Conservation (phyloP, 306 rosid genomes). For the Parietaria judaica region DNA sequence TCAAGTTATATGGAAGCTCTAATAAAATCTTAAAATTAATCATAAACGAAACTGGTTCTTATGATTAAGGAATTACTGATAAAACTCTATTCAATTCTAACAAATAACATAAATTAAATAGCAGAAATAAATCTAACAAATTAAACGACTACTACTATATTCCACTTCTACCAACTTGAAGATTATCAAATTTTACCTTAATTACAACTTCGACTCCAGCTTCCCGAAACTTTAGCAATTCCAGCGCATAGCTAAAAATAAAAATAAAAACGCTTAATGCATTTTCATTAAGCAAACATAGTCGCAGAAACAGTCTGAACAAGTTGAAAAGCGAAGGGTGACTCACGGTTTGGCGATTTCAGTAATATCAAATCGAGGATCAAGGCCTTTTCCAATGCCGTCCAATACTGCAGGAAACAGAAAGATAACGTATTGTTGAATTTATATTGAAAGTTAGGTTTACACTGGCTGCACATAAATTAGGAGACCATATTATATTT, state of each 20-base stretch:
- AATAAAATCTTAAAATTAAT: no score
- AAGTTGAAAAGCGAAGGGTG: constrained; percentile 15
- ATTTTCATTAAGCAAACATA: neutral
- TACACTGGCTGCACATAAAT: no score
- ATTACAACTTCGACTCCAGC: constrained; percentile 90
- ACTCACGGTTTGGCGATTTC: constrained; percentile 99
- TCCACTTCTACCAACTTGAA: constrained; percentile 3
- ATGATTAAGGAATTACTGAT: constrained; percentile 16
- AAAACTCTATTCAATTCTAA: no score
- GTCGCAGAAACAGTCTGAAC: constrained; percentile 5
- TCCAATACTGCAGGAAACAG: constrained; percentile 62
- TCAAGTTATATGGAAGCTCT: no score
- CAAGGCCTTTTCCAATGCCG: constrained; percentile 99
- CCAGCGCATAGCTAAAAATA: constrained; percentile 82
- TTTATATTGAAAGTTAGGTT: no score
- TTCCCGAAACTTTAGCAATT: constrained; percentile 86
- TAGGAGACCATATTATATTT: no score
- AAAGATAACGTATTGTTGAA: neutral
- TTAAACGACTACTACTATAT: no score
- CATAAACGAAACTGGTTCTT: no score
- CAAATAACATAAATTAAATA: no score
- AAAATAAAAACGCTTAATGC: no score
- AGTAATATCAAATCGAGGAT: constrained; percentile 95
- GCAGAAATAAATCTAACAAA: no score
- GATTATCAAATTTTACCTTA: constrained; percentile 43